Evolutionary conservation across 225 moss, liverwort and hornwort species (phyloP).

Genomic region (Marchantia polymorpha): DNA sequence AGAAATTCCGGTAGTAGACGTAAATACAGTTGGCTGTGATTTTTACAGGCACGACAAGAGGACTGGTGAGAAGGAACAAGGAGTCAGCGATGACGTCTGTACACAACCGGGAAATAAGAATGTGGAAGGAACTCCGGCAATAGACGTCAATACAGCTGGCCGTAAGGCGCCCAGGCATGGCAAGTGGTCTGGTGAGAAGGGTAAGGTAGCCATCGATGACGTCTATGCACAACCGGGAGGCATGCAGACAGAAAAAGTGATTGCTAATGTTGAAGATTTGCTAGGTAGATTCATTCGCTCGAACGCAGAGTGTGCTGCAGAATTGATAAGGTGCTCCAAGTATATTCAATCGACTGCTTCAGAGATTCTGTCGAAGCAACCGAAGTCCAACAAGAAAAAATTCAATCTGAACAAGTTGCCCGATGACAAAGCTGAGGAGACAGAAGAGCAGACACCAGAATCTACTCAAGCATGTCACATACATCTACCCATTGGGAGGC

Average conservation of each 20-base stretch:
- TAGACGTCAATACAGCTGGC: background rate
- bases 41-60: background rate
- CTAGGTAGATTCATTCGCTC: slow-evolving; percentile 31
- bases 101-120: background rate
- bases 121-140: background rate
- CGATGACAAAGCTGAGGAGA: background rate
- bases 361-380: background rate
- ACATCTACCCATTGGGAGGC: background rate
- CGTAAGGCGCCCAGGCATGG: background rate
- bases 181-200: background rate
- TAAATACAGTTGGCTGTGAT: background rate
- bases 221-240: background rate
- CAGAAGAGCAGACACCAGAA: background rate
- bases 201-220: background rate
- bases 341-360: slow-evolving; percentile 12
- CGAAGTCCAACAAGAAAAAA: background rate
- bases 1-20: slow-evolving; percentile 2
- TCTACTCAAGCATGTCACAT: background rate
- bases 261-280: slow-evolving; percentile 21
- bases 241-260: background rate
- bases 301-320: slow-evolving; percentile 36
- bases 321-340: slow-evolving; percentile 30
- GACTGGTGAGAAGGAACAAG: background rate
- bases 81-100: background rate
- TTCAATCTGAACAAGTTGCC: background rate